Evolutionary conservation across 1,284 basidiomycete species (phyloP), one percentile per base, ranked within the genome.

Genomic region (Tetrapyrgos nigripes): DNA sequence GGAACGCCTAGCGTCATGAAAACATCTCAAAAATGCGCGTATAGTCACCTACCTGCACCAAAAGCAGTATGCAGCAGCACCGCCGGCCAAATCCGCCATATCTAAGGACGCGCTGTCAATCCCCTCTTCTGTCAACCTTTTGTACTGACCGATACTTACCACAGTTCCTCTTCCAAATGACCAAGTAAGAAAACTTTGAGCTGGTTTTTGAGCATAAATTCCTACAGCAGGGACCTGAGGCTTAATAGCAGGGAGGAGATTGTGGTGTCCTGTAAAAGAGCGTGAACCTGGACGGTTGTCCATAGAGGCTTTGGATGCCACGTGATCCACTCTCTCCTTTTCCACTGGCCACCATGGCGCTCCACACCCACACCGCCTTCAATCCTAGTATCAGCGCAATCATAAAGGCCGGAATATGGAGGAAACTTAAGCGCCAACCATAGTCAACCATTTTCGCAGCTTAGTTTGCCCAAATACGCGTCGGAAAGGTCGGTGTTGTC

Each of bases 31-130:
- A 13, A 10, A 21, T 21, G 49, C 3, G 6, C 14, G 28, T 27
- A 4, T 29, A 44, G 21, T 14, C 44, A 62, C 75, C 31, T 63
- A 83, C 82, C 76, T 35, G 77, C 79, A 2, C 86, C 83, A 63
- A 87, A 86, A 4, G 76, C 54, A 1, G 85, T 87, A 66, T 87
- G 83, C 19, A 88, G 68, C 9, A 87, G 64, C 1, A 87, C 85
- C 0, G 86, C 85, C 0, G 86, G 86, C 86, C 86, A 89, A 64
- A 88, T 86, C 44, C 81, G 78, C 83, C 85, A 88, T n/a, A 88
- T 77, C 86, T 87, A 51, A 8, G 31, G 8, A 14, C 14, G 8
- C 14, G 31, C 31, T 33, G 8, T 33, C 8, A 14, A 64, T 24
- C 33, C 31, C n/a, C n/a, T n/a, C n/a, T n/a, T n/a, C n/a, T n/a